Base-by-base conservation (phyloP, 164 flowering plant species). In the Vitis cinerea region DNA sequence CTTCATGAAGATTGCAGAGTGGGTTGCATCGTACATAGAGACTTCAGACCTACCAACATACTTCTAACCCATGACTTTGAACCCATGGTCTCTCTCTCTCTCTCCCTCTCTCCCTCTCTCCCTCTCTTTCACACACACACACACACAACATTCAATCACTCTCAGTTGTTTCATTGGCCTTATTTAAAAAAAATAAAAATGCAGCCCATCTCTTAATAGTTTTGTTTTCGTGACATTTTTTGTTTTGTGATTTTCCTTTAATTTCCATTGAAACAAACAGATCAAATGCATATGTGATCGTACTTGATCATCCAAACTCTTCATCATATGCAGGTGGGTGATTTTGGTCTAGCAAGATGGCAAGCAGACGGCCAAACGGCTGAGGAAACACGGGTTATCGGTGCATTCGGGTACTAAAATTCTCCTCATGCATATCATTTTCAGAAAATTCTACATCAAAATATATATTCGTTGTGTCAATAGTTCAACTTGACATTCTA, bases 1-100 rank as follows among this genome's bases (percentile, higher is more conserved):
- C 80, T 85, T 59, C 88, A 85, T 44, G 86, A 85, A 71, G 86
- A 83, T 69, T 85, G 88, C 52, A 71, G 86, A 12, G 86, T 83
- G 16, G 86, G 88, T 1, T 85, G 88, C 68, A 77, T 85, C 16
- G 72, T 83, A 12, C 88, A 84, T 30, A 81, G 83, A 69, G 86
- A 85, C 59, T 71, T 85, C 17, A 72, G 83, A 55, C 84, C 88
- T 13, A 78, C 69, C 75, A 84, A 84, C 71, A 78, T 84, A 60
- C 85, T 82, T 61, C 75, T 84, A 64, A 83, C 86, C 9, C 87
- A 80, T 70, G 88, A 83, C 50, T 85, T 81, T 61, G 84, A 81
- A 64, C 82, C 88, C 64, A 73, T 85, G 80, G 84, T 83, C 16
- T 70, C 68, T 70, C 63, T 64, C 29, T 60, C 14, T 19, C 59